phyloP scores from a whole-genome alignment of 2,329 filamentous ascomycete species.

The Fusarium sacchari region DNA sequence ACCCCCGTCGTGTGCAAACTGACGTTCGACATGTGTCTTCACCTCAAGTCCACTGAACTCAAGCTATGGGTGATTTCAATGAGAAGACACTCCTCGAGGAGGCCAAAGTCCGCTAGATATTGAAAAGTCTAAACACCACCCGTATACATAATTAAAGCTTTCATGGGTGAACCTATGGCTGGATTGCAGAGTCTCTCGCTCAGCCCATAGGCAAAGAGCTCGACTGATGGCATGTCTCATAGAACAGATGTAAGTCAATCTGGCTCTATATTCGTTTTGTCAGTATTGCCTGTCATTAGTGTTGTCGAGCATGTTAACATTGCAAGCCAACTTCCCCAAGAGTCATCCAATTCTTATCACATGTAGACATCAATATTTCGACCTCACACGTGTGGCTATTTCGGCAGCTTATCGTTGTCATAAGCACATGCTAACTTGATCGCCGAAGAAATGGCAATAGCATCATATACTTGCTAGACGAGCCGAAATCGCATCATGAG shows the following conservation, averaged over 20 bases:
- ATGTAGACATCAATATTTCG: not conserved
- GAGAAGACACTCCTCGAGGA: rapidly evolving
- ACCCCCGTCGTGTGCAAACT: rapidly evolving
- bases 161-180: rapidly evolving
- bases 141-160: not conserved
- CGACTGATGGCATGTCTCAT: not conserved
- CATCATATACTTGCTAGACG: not conserved
- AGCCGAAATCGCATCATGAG: not conserved
- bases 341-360: not conserved
- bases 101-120: not conserved
- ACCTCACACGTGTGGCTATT: not conserved
- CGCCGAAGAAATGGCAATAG: not conserved
- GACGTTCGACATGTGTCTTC: not conserved
- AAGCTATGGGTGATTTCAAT: not conserved
- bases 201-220: no score
- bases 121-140: not conserved
- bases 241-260: no score
- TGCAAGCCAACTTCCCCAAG: no score
- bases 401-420: not conserved
- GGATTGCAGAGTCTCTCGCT: not conserved
- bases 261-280: not conserved
- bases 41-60: no score
- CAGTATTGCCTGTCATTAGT: not conserved
- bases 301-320: not conserved
- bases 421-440: not conserved